These are phyloP conservation scores for Aspergillus fumigatiaffinis DNA, from an alignment of 2,329 filamentous ascomycete species.

Conservation along the genomic window DNA sequence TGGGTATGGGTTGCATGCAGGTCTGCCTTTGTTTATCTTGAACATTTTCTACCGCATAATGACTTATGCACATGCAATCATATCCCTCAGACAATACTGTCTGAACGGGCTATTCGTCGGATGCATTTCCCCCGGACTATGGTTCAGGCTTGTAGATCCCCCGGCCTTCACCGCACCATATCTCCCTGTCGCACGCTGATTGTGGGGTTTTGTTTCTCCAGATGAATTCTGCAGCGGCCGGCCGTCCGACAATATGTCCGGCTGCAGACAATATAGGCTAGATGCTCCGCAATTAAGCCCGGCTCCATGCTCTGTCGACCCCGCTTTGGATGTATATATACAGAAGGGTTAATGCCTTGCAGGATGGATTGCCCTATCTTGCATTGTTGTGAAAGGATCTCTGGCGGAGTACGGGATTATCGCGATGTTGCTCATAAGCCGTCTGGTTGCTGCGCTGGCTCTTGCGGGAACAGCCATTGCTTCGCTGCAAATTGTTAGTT, in stretches of 20 bases:
- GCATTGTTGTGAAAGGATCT: not conserved
- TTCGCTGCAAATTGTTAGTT: slow-evolving; percentile 7
- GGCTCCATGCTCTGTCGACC: not conserved
- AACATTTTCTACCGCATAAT: no score
- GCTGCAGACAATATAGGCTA: not conserved
- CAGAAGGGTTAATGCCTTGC: not conserved
- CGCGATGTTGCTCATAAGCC: not conserved
- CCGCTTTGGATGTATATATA: not conserved
- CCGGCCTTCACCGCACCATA: not conserved
- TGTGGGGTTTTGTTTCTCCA: not conserved
- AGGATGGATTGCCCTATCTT: not conserved
- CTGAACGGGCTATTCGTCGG: not conserved
- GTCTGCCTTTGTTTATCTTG: no score
- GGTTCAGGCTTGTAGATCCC: not conserved
- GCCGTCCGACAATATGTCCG: not conserved
- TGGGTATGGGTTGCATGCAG: no score
- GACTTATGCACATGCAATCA: no score
- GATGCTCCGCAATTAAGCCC: not conserved
- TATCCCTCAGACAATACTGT: no score
- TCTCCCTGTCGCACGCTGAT: not conserved
- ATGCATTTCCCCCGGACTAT: not conserved
- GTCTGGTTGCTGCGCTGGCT: not conserved
- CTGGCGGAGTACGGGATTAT: not conserved
- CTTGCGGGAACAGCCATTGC: not conserved
- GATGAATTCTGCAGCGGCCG: not conserved